Evolutionary conservation across 2,329 filamentous ascomycete genomes (phyloP), one percentile per base, ranked within the genome.

Genomic region (Cladosporium velox): DNA sequence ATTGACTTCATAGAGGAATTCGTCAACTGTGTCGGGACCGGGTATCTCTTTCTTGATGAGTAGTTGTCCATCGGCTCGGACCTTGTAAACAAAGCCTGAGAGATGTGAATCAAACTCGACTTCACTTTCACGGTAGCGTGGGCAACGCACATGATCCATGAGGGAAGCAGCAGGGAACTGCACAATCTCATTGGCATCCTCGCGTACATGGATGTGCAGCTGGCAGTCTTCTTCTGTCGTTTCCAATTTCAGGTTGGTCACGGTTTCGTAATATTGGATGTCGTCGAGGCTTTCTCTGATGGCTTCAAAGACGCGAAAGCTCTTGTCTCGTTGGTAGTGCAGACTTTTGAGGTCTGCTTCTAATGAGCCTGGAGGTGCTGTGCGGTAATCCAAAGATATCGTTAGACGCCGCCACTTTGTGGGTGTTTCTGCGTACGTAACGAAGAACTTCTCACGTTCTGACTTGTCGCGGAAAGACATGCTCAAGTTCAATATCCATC

Each of bases 31-130:
- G 73, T 98, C 94, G 2, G 93, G 94, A 1, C 94, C 93, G 0
- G 95, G 95, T 18, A 99, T 98, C 75, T 99, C 95, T 77, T 99
- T 99, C 79, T 98, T 98, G 79, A 99, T 97, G 72, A 93, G 90
- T 1, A 87, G 81, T 66, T 85, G 81, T 11, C 86, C 88, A 66
- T 86, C 82, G 41, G 93, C 86, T 15, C 82, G 85, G 65, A 99
- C 92, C 77, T 96, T 96, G 84, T 98, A 99, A 21, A 98, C 95
- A 76, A 98, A 99, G 1, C 95, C 95, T 26, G 94, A 98, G 77
- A 98, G 87, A 80, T 99, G 95, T 0, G 92, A 91, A 71, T 96
- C 91, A 73, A 99, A 97, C 51, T 87, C 83, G 41, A 99, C 83
- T 44, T 92, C 87, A 59, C 86, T 87, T 76, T 98, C 94, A 41